Percentiles rank a stretch among this genome's conserved stretches.
phyloP scores from a whole-genome alignment of 2,329 filamentous ascomycete species.

The Trichoderma asperellum region DNA sequence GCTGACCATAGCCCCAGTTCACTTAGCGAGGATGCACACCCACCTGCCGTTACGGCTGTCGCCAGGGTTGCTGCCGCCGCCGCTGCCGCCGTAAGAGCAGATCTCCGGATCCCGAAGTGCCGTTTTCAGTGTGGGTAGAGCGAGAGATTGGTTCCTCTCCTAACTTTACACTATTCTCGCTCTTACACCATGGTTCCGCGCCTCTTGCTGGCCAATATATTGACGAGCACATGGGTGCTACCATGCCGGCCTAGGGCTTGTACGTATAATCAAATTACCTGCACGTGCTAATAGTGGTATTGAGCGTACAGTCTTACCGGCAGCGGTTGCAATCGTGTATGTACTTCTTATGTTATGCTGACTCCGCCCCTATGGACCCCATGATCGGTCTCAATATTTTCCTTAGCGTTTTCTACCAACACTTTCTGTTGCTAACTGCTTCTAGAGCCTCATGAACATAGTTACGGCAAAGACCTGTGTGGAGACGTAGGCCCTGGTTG shows the following conservation, averaged over 20 bases:
- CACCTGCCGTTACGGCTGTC: neutral
- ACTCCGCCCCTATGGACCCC: neutral
- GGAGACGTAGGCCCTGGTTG: neutral
- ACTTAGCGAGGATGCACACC: constrained; percentile 2
- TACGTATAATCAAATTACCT: neutral
- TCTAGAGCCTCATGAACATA: neutral
- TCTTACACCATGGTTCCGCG: neutral
- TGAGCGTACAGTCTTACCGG: neutral
- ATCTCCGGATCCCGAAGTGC: constrained; percentile 17
- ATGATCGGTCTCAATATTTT: neutral
- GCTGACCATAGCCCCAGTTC: neutral
- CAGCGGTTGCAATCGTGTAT: neutral
- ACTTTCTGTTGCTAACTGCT: neutral
- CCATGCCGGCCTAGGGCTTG: neutral
- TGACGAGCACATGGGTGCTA: neutral
- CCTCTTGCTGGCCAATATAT: neutral
- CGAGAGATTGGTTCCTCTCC: neutral
- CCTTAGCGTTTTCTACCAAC: neutral
- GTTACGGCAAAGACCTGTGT: neutral
- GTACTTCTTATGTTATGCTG: neutral
- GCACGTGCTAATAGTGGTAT: neutral
- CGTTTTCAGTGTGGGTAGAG: constrained; percentile 4
- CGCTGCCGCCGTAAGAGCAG: constrained; percentile 2
- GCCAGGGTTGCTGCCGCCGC: neutral
- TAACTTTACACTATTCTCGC: neutral